Base-by-base conservation (phyloP, 2,329 filamentous ascomycete species). In the Sarocladium kiliense region DNA sequence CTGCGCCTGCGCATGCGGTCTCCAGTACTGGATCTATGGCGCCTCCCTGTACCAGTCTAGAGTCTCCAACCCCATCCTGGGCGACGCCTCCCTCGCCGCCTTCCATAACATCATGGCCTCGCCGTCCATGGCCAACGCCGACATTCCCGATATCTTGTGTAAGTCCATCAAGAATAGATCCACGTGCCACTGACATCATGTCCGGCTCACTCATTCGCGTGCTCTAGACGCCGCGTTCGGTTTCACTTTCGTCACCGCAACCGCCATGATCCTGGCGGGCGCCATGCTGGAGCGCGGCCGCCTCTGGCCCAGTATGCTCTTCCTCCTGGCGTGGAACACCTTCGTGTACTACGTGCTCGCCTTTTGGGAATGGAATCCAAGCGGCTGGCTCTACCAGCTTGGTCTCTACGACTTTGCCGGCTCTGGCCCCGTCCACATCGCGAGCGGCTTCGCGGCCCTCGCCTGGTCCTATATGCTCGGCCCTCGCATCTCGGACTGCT, bases 361-460 rank as follows among this genome's bases (percentile, higher is more conserved):
- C 0, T 84, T 78, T 69, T 86, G 83, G 82, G 84, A 82, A 3
- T 87, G 84, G 84, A 87, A 87, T 62, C 63, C 77, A n/a, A 80
- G 78, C 54, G 84, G 84, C 11, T 87, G 84, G 84, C 70, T 87
- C 0, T 85, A 74, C 66, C 80, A 84, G 21, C 75, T 86, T 2
- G 78, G 79, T 1, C 75, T 78, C 0, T 74, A 81, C 58, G 82
- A 86, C 63, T 85, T 82, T 55, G 82, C 81, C 14, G 82, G 82
- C 54, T 80, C 79, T 12, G 83, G 84, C 1, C 84, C 83, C 2
- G 84, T 87, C 2, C 83, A 87, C 62, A 83, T 87, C 54, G 77
- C 82, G 2, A 80, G 75, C 1, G 83, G 84, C 2, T 86, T 81
- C 71, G 73, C 77, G n/a, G 83, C 82, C 7, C 73, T 87, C 3